These are phyloP conservation scores for Phytopythium montanum DNA, from an alignment of 352 stramenopile species.

Conservation along the genomic window DNA sequence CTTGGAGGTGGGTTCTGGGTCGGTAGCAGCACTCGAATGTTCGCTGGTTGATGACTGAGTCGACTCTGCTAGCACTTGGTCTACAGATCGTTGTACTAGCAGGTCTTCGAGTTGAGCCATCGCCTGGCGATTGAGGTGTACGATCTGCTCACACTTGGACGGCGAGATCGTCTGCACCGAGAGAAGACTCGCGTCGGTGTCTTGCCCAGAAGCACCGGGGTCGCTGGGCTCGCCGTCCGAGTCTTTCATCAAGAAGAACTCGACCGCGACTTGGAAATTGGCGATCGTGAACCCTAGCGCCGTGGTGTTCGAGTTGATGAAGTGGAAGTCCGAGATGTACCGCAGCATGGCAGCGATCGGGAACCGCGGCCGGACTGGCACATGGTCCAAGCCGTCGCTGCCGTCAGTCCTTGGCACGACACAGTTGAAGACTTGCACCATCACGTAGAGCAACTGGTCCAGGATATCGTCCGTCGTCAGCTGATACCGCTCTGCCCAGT, in stretches of 20 bases:
- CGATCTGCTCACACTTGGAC: conserved; percentile 22
- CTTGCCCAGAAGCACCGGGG: conserved; percentile 11
- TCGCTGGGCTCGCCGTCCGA: conserved; percentile 22
- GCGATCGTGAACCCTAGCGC: conserved; percentile 74
- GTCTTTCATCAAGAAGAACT: conserved; percentile 67
- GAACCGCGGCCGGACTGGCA: conserved; percentile 18
- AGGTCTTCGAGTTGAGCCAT: background rate
- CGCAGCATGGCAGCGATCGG: conserved; percentile 52
- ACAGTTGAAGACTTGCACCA: conserved; percentile 51
- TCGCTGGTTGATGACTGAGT: background rate
- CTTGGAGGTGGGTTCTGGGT: background rate
- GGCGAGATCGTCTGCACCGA: conserved; percentile 22
- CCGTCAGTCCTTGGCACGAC: background rate
- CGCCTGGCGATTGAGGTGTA: conserved; percentile 19
- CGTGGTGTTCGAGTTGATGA: conserved; percentile 83
- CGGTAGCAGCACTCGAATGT: background rate
- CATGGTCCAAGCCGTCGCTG: background rate
- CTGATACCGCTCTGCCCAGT: conserved; percentile 34
- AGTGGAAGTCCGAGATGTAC: conserved; percentile 79
- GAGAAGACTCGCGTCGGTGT: background rate
- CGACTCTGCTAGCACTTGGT: background rate
- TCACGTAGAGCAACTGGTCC: conserved; percentile 66
- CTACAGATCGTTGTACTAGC: background rate
- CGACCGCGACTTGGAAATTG: conserved; percentile 76
- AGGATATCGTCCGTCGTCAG: conserved; percentile 82